A percentile compares a stretch with the other conserved stretches of the same genome.
phyloP scores from a whole-genome alignment of 176 grass and related monocot genomes.

The Triticum monococcum region DNA sequence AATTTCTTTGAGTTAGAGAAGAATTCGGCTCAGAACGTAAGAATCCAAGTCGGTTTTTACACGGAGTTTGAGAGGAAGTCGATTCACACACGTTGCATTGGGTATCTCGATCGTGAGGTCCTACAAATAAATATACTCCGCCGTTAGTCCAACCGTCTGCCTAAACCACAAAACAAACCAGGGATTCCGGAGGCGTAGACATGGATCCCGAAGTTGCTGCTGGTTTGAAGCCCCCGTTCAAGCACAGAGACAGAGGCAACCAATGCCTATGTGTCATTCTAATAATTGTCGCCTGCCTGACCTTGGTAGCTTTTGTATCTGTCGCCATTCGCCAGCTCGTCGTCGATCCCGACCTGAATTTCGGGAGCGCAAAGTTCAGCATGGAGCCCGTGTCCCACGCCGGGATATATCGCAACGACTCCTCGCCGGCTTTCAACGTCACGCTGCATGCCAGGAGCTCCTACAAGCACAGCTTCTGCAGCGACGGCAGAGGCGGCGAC shows the following conservation, averaged over 20 bases:
- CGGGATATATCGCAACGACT: background rate
- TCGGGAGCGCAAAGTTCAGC: background rate
- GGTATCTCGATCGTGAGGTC: no score
- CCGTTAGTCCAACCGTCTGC: no score
- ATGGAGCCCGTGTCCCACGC: constrained; percentile 13
- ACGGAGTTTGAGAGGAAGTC: no score
- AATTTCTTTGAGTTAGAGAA: background rate
- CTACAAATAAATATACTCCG: no score
- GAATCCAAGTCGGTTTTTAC: no score
- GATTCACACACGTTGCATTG: no score
- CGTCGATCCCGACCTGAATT: background rate
- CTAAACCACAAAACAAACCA: no score
- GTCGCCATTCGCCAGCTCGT: background rate
- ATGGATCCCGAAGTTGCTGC: no score
- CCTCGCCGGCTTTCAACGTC: background rate
- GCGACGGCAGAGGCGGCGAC: background rate
- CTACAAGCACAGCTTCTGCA: background rate
- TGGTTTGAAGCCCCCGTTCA: no score
- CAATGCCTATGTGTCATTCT: background rate
- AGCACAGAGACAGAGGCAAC: background rate
- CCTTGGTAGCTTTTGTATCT: background rate
- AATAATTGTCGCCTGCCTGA: background rate
- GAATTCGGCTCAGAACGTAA: background rate
- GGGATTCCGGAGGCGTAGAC: no score
- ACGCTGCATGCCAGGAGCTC: constrained; percentile 3